These are phyloP conservation scores for Populus hybrid DNA, from an alignment of 441 rosid species.

Conservation along the genomic window DNA sequence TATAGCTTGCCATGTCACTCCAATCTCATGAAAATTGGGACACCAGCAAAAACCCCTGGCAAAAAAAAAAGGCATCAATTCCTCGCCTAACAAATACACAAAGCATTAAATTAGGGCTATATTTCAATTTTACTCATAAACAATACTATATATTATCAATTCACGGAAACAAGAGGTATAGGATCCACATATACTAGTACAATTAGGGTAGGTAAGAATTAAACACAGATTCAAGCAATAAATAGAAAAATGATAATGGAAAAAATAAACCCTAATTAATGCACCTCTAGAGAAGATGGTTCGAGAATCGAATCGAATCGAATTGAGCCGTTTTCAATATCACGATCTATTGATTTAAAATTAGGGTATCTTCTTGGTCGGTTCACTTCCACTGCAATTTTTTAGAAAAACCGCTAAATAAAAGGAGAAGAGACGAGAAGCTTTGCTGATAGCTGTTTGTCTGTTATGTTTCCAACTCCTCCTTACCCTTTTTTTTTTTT, in stretches of 20 bases:
- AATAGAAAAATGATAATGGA: neutral
- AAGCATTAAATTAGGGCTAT: neutral
- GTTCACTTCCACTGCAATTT: neutral
- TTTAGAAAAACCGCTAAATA: neutral
- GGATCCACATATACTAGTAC: neutral
- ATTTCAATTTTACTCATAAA: no score
- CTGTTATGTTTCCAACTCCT: neutral
- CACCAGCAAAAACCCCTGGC: neutral
- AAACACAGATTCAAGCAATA: neutral
- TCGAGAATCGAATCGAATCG: neutral
- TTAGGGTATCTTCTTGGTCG: neutral
- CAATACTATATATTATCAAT: neutral
- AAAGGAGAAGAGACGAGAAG: neutral
- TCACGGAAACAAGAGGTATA: neutral
- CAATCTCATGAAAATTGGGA: slow-evolving; percentile 39
- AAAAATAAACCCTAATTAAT: neutral
- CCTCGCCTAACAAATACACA: neutral
- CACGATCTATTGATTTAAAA: neutral
- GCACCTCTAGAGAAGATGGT: neutral
- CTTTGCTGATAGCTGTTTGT: neutral
- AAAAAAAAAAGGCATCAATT: neutral
- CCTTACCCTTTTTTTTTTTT: neutral
- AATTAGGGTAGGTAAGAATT: neutral
- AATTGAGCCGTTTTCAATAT: neutral
- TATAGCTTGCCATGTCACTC: slow-evolving; percentile 65